A percentile compares a stretch with the other conserved stretches of the same genome.
phyloP scores from a whole-genome alignment of 495 filamentous ascomycete species.

The Lepidopterella palustris region DNA sequence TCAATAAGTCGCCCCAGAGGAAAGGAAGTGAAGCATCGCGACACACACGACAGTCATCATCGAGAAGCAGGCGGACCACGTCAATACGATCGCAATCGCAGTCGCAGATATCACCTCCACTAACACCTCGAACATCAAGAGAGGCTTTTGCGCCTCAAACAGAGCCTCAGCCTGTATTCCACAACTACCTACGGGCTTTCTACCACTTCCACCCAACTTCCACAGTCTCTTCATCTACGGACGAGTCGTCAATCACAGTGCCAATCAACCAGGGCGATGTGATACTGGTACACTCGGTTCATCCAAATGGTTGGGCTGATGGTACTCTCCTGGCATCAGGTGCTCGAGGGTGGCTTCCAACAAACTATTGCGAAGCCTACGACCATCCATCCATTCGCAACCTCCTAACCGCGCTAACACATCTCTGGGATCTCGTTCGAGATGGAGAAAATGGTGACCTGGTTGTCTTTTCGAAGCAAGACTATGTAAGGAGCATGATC shows the following conservation, averaged over 20 bases:
- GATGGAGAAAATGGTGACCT: slow-evolving; percentile 57
- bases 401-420: slow-evolving; percentile 76
- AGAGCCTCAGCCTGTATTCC: slow-evolving; percentile 58
- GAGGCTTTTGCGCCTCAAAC: slow-evolving; percentile 9
- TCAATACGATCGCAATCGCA: slow-evolving; percentile 24
- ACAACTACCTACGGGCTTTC: slow-evolving; percentile 94
- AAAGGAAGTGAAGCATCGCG: slow-evolving; percentile 10
- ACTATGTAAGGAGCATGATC: slow-evolving; percentile 86
- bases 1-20: slow-evolving; percentile 30
- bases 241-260: slow-evolving; percentile 55
- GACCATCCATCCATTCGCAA: slow-evolving; percentile 78
- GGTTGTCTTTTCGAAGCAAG: slow-evolving; percentile 73
- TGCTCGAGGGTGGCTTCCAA: slow-evolving; percentile 91
- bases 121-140: slow-evolving; percentile 29
- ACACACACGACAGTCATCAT: slow-evolving; percentile 28
- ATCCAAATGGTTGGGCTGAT: slow-evolving; percentile 98
- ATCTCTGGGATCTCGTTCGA: slow-evolving; percentile 88
- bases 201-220: slow-evolving; percentile 82
- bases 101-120: slow-evolving; percentile 29
- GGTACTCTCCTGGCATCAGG: slow-evolving; percentile 88
- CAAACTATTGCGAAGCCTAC: slow-evolving; percentile 96
- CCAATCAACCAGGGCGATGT: slow-evolving; percentile 86
- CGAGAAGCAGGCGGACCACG: slow-evolving; percentile 13
- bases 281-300: slow-evolving; percentile 91
- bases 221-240: slow-evolving; percentile 63